phyloP scores from a whole-genome alignment of 176 grass and related monocot genomes.

The Triticum timopheevii region DNA sequence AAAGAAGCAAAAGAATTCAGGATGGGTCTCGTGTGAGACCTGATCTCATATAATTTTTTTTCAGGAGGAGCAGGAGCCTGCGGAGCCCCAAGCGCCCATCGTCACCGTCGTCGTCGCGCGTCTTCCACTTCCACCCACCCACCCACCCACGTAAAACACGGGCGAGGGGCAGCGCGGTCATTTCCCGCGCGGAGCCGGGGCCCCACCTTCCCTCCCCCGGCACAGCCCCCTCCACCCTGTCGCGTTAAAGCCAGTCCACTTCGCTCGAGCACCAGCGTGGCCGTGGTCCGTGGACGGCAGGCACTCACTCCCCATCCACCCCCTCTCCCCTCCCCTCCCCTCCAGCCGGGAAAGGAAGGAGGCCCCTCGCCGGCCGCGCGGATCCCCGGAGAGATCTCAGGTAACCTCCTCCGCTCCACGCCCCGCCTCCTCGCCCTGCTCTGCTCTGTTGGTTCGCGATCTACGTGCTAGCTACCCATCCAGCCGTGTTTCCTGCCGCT shows the following conservation, averaged over 20 bases:
- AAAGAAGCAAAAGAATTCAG: too few relatives aligned
- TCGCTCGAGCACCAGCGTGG: not conserved
- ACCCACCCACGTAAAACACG: not conserved
- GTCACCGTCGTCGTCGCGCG: not conserved
- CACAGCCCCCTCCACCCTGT: not conserved
- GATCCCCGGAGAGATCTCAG: not conserved
- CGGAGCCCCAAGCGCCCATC: not conserved
- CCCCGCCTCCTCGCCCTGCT: not conserved
- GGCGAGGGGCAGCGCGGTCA: not conserved
- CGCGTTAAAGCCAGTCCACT: conserved; percentile 5
- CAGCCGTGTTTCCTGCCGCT: not conserved
- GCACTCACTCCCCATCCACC: not conserved
- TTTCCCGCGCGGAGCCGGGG: not conserved
- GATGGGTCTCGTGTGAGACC: too few relatives aligned
- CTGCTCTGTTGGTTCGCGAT: not conserved
- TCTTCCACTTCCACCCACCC: not conserved
- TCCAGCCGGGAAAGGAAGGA: not conserved
- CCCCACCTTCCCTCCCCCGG: not conserved
- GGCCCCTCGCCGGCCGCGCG: not conserved
- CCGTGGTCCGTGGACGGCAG: not conserved
- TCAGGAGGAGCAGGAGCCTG: too few relatives aligned
- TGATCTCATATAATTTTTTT: too few relatives aligned
- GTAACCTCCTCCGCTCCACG: not conserved
- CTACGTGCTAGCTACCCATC: not conserved
- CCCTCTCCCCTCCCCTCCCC: not conserved